These are phyloP conservation scores for Diaporthe aspalathi DNA, from an alignment of 2,329 filamentous ascomycete genomes.

Conservation along the genomic window DNA sequence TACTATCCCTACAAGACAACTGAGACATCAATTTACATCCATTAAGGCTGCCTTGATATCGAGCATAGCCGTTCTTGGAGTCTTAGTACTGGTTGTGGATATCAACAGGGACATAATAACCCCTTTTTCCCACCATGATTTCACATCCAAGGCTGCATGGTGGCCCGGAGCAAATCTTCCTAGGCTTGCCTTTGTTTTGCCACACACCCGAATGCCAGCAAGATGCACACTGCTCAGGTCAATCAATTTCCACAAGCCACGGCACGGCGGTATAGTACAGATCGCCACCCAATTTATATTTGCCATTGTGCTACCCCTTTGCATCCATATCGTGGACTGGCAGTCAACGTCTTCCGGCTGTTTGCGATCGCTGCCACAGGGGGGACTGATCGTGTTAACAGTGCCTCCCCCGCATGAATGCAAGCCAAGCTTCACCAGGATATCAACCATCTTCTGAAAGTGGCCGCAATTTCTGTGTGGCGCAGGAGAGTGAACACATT, in stretches of 20 bases:
- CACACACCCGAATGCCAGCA: neutral
- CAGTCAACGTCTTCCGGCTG: no score
- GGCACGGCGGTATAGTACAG: neutral
- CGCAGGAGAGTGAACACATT: no score
- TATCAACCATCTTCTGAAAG: no score
- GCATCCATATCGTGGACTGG: neutral
- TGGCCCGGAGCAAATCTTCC: conserved; percentile 11
- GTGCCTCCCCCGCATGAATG: neutral
- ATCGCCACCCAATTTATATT: neutral
- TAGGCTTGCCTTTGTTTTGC: neutral
- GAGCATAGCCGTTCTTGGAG: no score
- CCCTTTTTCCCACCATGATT: neutral
- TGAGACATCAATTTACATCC: neutral
- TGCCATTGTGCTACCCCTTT: neutral
- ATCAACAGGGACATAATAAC: neutral
- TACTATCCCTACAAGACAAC: neutral
- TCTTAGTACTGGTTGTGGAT: neutral
- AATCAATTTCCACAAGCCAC: neutral
- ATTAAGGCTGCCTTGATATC: neutral
- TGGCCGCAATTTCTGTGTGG: no score
- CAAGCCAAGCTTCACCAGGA: neutral
- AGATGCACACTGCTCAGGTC: neutral
- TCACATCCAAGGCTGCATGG: neutral
- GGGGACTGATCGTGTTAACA: neutral
- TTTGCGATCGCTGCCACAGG: neutral